Evolutionary conservation across 139 green algal genomes (phyloP).

Genomic region (Closterium sp.): DNA sequence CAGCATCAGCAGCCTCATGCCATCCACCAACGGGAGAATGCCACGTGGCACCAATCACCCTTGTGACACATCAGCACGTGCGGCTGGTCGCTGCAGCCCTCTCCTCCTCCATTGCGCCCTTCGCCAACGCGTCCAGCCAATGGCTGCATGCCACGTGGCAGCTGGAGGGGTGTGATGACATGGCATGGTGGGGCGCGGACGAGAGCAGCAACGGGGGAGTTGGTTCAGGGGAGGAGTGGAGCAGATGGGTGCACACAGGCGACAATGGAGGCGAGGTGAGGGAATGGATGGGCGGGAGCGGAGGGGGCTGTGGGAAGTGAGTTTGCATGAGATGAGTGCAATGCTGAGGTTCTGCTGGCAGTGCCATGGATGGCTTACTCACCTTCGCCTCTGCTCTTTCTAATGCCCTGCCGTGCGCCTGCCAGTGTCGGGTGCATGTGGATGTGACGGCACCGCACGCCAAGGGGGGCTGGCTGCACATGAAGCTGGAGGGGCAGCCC

Average conservation of each 20-base stretch:
- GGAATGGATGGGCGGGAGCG: not conserved
- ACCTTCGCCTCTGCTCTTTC: not conserved
- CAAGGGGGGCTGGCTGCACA: not conserved
- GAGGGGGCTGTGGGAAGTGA: not conserved
- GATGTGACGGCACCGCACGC: not conserved
- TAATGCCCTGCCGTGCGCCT: not conserved
- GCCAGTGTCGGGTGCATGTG: not conserved
- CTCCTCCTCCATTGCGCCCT: not conserved
- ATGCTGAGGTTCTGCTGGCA: too few species aligned
- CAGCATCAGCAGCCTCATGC: constrained; percentile 5
- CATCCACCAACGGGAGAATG: not conserved
- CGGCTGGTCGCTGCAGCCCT: constrained; percentile 36
- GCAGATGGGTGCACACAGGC: not conserved
- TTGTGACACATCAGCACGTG: constrained; percentile 23
- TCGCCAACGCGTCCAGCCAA: constrained; percentile 38
- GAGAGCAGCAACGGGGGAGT: not conserved
- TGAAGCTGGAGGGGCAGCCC: too few species aligned
- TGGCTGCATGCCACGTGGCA: constrained; percentile 10
- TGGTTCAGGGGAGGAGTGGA: not conserved
- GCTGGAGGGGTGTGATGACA: constrained; percentile 24
- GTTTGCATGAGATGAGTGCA: not conserved
- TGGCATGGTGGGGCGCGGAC: not conserved
- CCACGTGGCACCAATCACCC: constrained; percentile 11
- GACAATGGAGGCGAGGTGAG: not conserved
- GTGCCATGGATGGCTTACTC: too few species aligned